Percentiles rank a stretch among this genome's conserved stretches.
Evolutionary conservation across 1,139 yeast genomes (phyloP).

Genomic region (Kodamaea alishanica): DNA sequence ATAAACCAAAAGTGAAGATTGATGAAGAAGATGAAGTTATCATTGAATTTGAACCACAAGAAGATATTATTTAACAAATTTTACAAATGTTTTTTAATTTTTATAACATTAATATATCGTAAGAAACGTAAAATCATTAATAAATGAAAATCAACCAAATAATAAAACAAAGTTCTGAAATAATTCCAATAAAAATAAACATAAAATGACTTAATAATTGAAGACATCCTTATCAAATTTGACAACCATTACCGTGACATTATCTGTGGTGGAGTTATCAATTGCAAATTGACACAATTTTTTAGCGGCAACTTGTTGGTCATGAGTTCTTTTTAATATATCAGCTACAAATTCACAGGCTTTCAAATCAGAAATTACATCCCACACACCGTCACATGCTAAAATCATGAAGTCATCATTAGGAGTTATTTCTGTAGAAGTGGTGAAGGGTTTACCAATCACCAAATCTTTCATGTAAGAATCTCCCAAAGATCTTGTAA

Average conservation of each 20-base stretch:
- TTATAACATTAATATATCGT: too few species aligned
- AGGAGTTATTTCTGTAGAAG: constrained; percentile 68
- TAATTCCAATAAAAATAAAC: too few species aligned
- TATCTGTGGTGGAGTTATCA: constrained; percentile 80
- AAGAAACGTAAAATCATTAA: too few species aligned
- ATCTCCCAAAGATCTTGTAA: constrained; percentile 93
- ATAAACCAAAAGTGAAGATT: constrained; percentile 34
- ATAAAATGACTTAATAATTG: constrained; percentile 6
- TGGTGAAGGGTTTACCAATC: constrained; percentile 88
- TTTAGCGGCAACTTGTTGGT: constrained; percentile 66
- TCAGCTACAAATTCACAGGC: constrained; percentile 72
- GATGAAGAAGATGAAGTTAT: constrained; percentile 10
- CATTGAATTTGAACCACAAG: constrained; percentile 2
- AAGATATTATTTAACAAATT: background rate
- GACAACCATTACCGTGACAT: constrained; percentile 89
- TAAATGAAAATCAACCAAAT: too few species aligned
- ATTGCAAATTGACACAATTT: constrained; percentile 73
- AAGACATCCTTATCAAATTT: constrained; percentile 51
- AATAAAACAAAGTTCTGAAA: too few species aligned
- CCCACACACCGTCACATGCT: constrained; percentile 97
- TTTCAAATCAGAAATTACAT: constrained; percentile 74
- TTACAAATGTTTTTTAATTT: too few species aligned
- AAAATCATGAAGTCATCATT: constrained; percentile 74
- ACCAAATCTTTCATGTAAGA: constrained; percentile 86
- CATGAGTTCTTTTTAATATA: constrained; percentile 39